These are phyloP conservation scores for Harrya chromipes DNA, from an alignment of 768 basidiomycete genomes.

Conservation along the genomic window DNA sequence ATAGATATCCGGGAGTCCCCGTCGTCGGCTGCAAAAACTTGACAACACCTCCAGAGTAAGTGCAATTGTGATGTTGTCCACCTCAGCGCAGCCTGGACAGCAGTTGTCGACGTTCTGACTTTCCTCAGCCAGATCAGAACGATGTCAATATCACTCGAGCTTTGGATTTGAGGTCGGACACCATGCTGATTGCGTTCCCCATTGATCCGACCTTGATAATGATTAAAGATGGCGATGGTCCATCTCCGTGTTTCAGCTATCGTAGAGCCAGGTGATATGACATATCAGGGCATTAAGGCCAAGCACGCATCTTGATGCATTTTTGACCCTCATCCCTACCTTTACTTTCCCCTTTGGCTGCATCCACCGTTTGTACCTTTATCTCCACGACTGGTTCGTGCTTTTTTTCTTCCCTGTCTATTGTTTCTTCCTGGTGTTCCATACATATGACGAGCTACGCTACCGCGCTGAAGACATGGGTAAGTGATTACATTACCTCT, in stretches of 20 bases:
- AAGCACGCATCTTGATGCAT: slow-evolving; percentile 3
- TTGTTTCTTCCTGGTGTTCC: not conserved
- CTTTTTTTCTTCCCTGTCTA: not conserved
- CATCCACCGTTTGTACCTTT: not conserved
- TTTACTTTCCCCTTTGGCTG: not conserved
- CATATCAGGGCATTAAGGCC: not conserved
- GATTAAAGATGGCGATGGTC: no score
- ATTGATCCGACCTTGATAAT: no score
- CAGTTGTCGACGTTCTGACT: no score
- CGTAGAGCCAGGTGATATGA: not conserved
- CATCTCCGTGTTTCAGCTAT: not conserved
- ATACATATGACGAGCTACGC: not conserved
- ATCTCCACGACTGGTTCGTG: slow-evolving; percentile 16
- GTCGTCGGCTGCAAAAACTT: no score
- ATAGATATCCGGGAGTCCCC: no score
- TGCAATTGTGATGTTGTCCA: no score
- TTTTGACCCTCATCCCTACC: not conserved
- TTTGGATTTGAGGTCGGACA: no score
- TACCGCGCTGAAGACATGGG: slow-evolving; percentile 9
- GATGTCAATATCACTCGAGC: no score
- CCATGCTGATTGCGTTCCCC: no score
- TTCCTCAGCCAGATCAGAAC: no score
- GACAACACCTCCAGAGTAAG: no score
- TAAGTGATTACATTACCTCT: slow-evolving; percentile 1
- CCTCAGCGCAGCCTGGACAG: no score